phyloP scores from a whole-genome alignment of 2,329 filamentous ascomycete species.

The Beauveria medogensis region DNA sequence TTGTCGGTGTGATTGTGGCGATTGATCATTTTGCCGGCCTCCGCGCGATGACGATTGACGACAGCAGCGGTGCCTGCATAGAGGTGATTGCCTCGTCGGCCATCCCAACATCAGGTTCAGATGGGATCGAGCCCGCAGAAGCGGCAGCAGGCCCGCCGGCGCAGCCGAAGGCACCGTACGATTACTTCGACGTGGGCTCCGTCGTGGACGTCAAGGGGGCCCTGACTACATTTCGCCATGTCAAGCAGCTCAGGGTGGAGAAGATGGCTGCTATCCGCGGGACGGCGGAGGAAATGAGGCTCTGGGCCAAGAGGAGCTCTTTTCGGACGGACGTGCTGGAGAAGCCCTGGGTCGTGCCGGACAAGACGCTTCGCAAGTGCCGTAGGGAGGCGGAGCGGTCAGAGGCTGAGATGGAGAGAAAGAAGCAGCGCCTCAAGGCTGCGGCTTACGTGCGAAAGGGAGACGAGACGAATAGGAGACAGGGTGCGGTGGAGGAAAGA shows the following conservation, averaged over 20 bases:
- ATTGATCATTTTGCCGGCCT: slow-evolving; percentile 41
- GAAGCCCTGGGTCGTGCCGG: slow-evolving; percentile 46
- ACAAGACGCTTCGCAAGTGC: slow-evolving; percentile 41
- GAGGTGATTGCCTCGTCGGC: slow-evolving; percentile 27
- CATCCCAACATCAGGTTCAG: not conserved
- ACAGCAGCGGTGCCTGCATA: slow-evolving; percentile 54
- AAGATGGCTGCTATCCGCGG: slow-evolving; percentile 39
- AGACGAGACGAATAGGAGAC: not conserved
- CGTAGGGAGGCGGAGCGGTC: slow-evolving; percentile 37
- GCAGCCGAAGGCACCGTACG: slow-evolving; percentile 14
- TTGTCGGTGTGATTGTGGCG: slow-evolving; percentile 62
- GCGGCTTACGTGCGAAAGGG: not conserved
- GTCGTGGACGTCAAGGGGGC: slow-evolving; percentile 51
- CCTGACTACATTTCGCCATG: slow-evolving; percentile 37
- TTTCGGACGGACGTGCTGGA: slow-evolving; percentile 44
- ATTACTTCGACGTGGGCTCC: slow-evolving; percentile 40
- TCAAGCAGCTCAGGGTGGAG: slow-evolving; percentile 44
- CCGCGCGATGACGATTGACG: slow-evolving; percentile 52
- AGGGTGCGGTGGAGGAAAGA: not conserved
- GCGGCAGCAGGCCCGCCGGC: not conserved
- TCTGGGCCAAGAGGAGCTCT: slow-evolving; percentile 47
- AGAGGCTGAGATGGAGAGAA: slow-evolving; percentile 20
- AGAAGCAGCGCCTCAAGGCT: slow-evolving; percentile 18
- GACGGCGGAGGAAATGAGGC: slow-evolving; percentile 48
- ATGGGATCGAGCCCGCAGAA: not conserved